Evolutionary conservation across 192 early-diverging fungal genomes (phyloP), one percentile per base, ranked within the genome.

Genomic region (Linnemannia elongata): DNA sequence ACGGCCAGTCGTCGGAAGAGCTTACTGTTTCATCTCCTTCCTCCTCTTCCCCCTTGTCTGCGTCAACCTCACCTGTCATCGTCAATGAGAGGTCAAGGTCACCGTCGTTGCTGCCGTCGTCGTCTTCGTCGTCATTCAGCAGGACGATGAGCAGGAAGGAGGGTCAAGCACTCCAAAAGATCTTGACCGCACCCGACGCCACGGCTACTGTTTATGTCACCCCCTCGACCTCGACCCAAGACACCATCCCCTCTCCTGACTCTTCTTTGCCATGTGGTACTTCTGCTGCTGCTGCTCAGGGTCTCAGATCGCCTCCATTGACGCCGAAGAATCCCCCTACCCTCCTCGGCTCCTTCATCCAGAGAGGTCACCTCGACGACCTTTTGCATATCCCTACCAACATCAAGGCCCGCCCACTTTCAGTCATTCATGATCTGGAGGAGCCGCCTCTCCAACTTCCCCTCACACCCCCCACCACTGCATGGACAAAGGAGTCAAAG

Each of bases 391-490:
- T 17, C 33, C n/a, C 35, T 5, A 38, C 69, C 38, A 68, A 78
- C 33, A 18, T 36, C 22, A 82, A 77, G 54, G 33, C 76, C 1
- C 52, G 82, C 24, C 82, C 82, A 42, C 69, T 80, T 12, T 80
- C 83, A 3, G 60, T 80, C 68, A 85, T 85, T 52, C 83, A 68
- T 41, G 83, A 85, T 63, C 22, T 83, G 41, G 82, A 83, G 17
- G 82, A 83, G 33, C 69, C 81, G 6, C 30, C 81, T 7, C 20
- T 44, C 36, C 45, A 30, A 4, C 35, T 73, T 6, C 27, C 72
- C 44, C 6, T 73, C 41, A n/a, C 41, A 41, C 69, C 41, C 8
- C 41, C 22, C 9, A 41, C 6, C 5, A n/a, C 44, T 49, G 72
- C 39, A 41, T 73, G 24, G 38, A 15, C 42, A 41, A 45, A 30